A percentile compares a stretch with the other conserved stretches of the same genome.
phyloP scores from a whole-genome alignment of 306 rosid genomes.

The Fragaria vesca region DNA sequence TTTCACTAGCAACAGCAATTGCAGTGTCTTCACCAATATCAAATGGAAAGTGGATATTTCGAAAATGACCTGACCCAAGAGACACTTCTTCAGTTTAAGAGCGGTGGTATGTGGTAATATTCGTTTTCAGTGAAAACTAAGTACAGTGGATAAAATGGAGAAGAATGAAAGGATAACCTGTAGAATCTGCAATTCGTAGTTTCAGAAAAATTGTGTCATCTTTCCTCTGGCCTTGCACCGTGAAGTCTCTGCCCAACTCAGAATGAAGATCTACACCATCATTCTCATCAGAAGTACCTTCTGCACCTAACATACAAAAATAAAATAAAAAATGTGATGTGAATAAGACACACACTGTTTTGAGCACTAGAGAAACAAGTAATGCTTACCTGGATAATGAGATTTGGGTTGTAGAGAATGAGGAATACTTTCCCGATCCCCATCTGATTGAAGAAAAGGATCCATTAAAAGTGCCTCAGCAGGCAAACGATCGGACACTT shows the following conservation, averaged over 20 bases:
- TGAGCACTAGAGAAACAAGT: constrained; percentile 16
- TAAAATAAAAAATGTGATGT: constrained; percentile 16
- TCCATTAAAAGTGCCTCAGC: constrained; percentile 82
- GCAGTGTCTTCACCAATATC: constrained; percentile 83
- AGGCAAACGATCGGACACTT: constrained; percentile 72
- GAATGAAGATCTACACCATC: constrained; percentile 34
- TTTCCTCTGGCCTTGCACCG: constrained; percentile 81
- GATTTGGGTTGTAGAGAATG: constrained; percentile 37
- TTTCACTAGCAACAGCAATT: constrained; percentile 90
- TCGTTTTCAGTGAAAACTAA: background rate
- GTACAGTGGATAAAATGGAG: background rate
- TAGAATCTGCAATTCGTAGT: constrained; percentile 72
- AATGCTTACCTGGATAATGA: constrained; percentile 41
- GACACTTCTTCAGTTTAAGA: constrained; percentile 12
- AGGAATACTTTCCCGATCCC: constrained; percentile 46
- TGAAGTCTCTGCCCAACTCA: constrained; percentile 63
- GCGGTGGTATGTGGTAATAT: background rate
- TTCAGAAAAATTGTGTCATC: constrained; percentile 82
- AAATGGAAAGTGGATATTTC: constrained; percentile 95
- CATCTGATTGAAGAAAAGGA: constrained; percentile 74
- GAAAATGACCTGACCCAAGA: constrained; percentile 55
- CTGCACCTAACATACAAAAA: constrained; percentile 40
- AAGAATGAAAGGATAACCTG: constrained; percentile 46
- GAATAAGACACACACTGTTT: constrained; percentile 15
- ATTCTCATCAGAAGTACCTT: constrained; percentile 31